Evolutionary conservation across 2,329 filamentous ascomycete genomes (phyloP).

Genomic region (Aspergillus neotritici): DNA sequence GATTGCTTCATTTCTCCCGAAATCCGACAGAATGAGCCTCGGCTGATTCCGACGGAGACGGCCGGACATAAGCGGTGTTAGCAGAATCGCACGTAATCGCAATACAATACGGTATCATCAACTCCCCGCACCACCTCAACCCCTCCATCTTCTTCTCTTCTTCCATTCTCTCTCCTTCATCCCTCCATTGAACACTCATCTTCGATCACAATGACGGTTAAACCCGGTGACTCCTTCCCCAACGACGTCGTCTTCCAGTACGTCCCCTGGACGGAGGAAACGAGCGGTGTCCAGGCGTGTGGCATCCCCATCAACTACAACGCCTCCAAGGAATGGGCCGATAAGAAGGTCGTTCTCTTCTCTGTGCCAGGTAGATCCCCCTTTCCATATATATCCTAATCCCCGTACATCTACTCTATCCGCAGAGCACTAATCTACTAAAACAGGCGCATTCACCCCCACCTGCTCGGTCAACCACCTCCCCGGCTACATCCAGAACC

Average conservation of each 20-base stretch:
- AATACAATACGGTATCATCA: too few species aligned
- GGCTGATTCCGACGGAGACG: too few species aligned
- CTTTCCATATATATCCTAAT: too few species aligned
- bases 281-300: slow-evolving; percentile 64
- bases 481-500: slow-evolving; percentile 68
- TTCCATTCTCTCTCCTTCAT: not conserved
- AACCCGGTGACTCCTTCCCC: slow-evolving; percentile 78
- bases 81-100: too few species aligned
- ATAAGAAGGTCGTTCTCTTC: slow-evolving; percentile 69
- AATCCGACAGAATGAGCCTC: too few species aligned
- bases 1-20: too few species aligned
- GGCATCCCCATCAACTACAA: slow-evolving; percentile 73
- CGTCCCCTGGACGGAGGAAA: slow-evolving; percentile 65
- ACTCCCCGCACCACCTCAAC: not conserved
- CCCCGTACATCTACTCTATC: too few species aligned
- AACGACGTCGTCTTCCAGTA: slow-evolving; percentile 69
- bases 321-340: slow-evolving; percentile 67
- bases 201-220: slow-evolving; percentile 47
- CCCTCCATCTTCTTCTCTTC: not conserved
- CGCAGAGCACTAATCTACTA: not conserved
- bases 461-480: slow-evolving; percentile 76
- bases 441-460: slow-evolving; percentile 69
- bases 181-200: not conserved
- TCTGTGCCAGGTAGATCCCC: slow-evolving; percentile 55
- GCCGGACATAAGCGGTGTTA: too few species aligned